Evolutionary conservation across 495 filamentous ascomycete species (phyloP).

Genomic region (Acidiella bohemica): DNA sequence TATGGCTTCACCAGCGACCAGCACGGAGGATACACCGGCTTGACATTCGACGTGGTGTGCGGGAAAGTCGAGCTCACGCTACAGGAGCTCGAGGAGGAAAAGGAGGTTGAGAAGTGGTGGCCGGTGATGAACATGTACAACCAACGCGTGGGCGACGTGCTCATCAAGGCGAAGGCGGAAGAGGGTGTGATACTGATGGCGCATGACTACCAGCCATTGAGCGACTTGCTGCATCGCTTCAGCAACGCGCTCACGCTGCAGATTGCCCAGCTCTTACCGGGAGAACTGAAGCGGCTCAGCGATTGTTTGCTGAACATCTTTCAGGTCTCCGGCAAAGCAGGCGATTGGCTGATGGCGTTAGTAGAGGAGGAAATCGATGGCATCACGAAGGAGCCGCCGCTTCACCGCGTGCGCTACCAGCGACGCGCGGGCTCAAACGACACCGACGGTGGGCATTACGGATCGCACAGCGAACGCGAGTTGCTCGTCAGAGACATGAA

Average conservation of each 20-base stretch:
- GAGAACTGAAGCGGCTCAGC: constrained; percentile 62
- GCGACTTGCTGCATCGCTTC: constrained; percentile 75
- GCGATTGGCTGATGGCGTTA: constrained; percentile 82
- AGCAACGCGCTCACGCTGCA: constrained; percentile 69
- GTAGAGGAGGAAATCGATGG: constrained; percentile 97
- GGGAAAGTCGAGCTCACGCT: constrained; percentile 73
- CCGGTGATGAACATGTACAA: constrained; percentile 60
- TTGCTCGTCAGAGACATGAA: constrained; percentile 51
- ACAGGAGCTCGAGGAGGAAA: constrained; percentile 65
- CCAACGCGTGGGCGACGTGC: constrained; percentile 70
- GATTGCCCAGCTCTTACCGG: constrained; percentile 66
- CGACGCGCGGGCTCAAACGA: constrained; percentile 64
- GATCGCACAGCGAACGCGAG: constrained; percentile 40
- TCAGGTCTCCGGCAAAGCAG: constrained; percentile 79
- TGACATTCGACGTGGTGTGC: constrained; percentile 44
- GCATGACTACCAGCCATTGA: constrained; percentile 70
- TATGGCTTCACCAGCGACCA: constrained; percentile 22
- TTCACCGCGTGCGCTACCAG: constrained; percentile 59
- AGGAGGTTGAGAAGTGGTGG: constrained; percentile 84
- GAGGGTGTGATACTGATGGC: constrained; percentile 81
- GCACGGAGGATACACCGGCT: constrained; percentile 26
- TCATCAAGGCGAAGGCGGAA: constrained; percentile 70
- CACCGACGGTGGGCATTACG: constrained; percentile 45
- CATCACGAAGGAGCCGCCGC: constrained; percentile 57
- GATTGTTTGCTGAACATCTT: constrained; percentile 88